Evolutionary conservation across 106 monocot species (phyloP).

Genomic region (Platanthera guangdongensis): DNA sequence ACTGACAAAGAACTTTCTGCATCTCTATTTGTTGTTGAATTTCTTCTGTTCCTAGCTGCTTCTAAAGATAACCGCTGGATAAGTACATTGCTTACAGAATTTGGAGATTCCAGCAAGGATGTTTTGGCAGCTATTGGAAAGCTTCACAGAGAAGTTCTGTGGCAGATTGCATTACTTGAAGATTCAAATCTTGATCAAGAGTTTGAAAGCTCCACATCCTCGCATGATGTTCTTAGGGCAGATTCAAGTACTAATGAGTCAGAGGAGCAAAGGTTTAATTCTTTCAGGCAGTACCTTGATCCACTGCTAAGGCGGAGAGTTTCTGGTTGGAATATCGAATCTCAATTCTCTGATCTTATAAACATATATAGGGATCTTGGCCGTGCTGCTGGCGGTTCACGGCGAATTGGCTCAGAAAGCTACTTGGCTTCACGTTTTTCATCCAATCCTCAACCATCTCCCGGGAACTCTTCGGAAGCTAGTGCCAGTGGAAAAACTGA

Average conservation of each 20-base stretch:
- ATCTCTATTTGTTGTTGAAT: slow-evolving; percentile 95
- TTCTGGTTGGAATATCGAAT: slow-evolving; percentile 86
- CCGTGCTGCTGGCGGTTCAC: slow-evolving; percentile 39
- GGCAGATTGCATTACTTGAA: slow-evolving; percentile 89
- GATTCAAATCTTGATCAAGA: slow-evolving; percentile 56
- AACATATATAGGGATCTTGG: slow-evolving; percentile 86
- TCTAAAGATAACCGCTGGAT: slow-evolving; percentile 98
- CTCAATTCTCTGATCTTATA: slow-evolving; percentile 93
- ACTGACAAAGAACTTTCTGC: slow-evolving; percentile 50
- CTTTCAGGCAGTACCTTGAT: slow-evolving; percentile 85
- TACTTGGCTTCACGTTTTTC: slow-evolving; percentile 25
- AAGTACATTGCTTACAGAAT: slow-evolving; percentile 74
- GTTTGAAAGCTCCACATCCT: slow-evolving; percentile 27
- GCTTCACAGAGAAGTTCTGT: slow-evolving; percentile 80
- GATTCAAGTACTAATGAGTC: slow-evolving; percentile 30
- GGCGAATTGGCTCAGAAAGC: slow-evolving; percentile 50
- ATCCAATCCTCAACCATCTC: slow-evolving; percentile 23
- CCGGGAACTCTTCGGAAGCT: slow-evolving; percentile 28
- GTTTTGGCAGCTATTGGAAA: slow-evolving; percentile 83
- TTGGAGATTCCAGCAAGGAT: slow-evolving; percentile 79
- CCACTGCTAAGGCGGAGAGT: slow-evolving; percentile 71
- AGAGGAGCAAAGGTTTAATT: slow-evolving; percentile 65
- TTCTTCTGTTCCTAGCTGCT: slow-evolving; percentile 88
- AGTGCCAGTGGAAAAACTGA: slow-evolving; percentile 27
- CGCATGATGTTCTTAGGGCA: slow-evolving; percentile 32